Evolutionary conservation across 2,329 filamentous ascomycete species (phyloP).

Genomic region (Neonectria faginata): DNA sequence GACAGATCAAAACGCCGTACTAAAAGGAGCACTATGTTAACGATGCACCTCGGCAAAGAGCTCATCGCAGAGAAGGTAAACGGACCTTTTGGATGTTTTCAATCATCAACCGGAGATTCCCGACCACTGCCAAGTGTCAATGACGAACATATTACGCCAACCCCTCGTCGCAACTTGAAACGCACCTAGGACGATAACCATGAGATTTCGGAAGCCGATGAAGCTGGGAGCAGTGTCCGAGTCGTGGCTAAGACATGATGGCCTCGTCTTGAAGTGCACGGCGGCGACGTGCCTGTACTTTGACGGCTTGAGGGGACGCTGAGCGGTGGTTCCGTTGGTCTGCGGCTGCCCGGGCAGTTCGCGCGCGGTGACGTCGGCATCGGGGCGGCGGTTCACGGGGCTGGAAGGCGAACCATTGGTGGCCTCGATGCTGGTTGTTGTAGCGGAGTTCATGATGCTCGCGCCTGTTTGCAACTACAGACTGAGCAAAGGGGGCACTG

Average conservation of each 20-base stretch:
- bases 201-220: conserved; percentile 92
- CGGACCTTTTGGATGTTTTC: conserved; percentile 94
- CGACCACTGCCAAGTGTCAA: conserved; percentile 73
- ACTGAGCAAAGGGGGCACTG: conserved; percentile 23
- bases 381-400: conserved; percentile 43
- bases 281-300: conserved; percentile 95
- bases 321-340: conserved; percentile 40
- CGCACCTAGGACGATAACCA: conserved; percentile 90
- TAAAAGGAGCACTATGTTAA: conserved; percentile 51
- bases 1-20: conserved; percentile 95
- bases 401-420: conserved; percentile 41
- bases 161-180: conserved; percentile 30
- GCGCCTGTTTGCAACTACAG: conserved; percentile 33
- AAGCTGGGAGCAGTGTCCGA: conserved; percentile 82
- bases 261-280: conserved; percentile 77
- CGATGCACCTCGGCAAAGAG: neutral
- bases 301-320: conserved; percentile 39
- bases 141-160: conserved; percentile 29
- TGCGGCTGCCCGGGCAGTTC: conserved; percentile 33
- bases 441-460: conserved; percentile 56
- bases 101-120: conserved; percentile 93
- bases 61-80: conserved; percentile 5
- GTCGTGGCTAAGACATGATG: conserved; percentile 90
- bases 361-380: conserved; percentile 44
- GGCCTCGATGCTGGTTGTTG: conserved; percentile 51